Base-by-base conservation (phyloP, 225 moss, liverwort and hornwort genomes). In the Straminergon stramineum region DNA sequence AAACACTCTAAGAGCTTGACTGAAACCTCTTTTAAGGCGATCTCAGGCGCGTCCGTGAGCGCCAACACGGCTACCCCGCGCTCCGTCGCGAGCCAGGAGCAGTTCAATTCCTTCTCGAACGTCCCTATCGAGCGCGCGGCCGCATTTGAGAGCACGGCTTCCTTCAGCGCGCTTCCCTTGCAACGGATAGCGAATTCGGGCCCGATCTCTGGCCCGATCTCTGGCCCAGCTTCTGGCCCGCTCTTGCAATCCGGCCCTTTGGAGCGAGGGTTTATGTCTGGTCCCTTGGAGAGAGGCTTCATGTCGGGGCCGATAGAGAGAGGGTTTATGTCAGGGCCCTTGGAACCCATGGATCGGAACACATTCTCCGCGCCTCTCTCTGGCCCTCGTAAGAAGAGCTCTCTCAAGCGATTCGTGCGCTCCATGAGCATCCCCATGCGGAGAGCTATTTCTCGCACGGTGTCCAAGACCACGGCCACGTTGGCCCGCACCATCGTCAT, bases 31-130 rank as follows among this genome's bases (percentile, higher is more conserved):
- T 99, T 99, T 90, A 97, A 96, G 85, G 94, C 99, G 53, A 99
- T 99, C 53, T 99, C 99, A 43, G 99, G 99, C 61, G 99, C 99
- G 30, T 99, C 99, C n/a, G 99, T 99, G 57, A 97, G 97, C 73
- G 99, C 99, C 65, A 99, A 99, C 90, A 97, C 99, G 2, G 97
- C 99, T 22, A 99, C 99, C 8, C 97, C 99, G 34, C 97, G 99
- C 84, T 93, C 97, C 16, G 92, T 99, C 35, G 91, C 90, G 58
- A 94, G 91, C 39, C 96, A 89, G 81, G 97, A 99, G 91, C 99
- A 97, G 90, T 99, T 97, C 94, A 97, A 97, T 91, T 95, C 99
- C 32, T 97, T 97, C 70, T 96, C 97, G 15, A 99, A 96, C 75
- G 92, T 96, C 39, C 94, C 95, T 30, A 96, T 91, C 79, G 99